Evolutionary conservation across 2,329 filamentous ascomycete species (phyloP).

Genomic region (Penicillium sp.): DNA sequence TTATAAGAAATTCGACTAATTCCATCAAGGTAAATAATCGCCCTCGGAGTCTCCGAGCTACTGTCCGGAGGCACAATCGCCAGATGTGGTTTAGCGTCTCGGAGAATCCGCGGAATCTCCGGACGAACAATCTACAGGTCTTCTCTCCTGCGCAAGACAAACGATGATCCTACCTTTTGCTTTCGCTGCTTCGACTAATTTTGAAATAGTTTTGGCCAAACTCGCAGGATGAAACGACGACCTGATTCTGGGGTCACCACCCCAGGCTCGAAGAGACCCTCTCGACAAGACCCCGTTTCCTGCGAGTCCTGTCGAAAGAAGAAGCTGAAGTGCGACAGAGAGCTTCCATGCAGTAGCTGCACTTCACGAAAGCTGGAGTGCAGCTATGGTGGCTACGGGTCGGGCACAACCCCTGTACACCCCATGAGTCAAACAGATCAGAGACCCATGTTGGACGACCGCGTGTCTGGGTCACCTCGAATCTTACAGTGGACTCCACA

Average conservation of each 20-base stretch:
- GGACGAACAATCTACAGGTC: not conserved
- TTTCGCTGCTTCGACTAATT: not conserved
- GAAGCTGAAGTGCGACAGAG: constrained; percentile 56
- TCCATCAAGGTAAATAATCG: not conserved
- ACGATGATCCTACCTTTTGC: not conserved
- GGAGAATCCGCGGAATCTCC: constrained; percentile 29
- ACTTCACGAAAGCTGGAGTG: constrained; percentile 30
- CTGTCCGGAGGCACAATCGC: not conserved
- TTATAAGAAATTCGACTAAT: not conserved
- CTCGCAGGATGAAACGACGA: constrained; percentile 26
- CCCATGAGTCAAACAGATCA: not conserved
- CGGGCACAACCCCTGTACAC: not conserved
- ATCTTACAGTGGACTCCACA: not conserved
- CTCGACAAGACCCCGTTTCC: constrained; percentile 40
- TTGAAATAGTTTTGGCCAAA: not conserved
- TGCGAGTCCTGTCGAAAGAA: constrained; percentile 41
- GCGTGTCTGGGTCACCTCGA: not conserved
- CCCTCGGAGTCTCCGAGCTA: constrained; percentile 12
- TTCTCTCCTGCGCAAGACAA: not conserved
- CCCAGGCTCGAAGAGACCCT: constrained; percentile 13
- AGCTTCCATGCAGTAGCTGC: constrained; percentile 52
- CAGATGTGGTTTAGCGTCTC: constrained; percentile 2
- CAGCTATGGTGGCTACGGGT: constrained; percentile 16
- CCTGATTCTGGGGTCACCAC: not conserved
- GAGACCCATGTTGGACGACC: not conserved